Evolutionary conservation across 345 rosid species (phyloP), one percentile per base, ranked within the genome.

Genomic region (Eucalyptus virginea): DNA sequence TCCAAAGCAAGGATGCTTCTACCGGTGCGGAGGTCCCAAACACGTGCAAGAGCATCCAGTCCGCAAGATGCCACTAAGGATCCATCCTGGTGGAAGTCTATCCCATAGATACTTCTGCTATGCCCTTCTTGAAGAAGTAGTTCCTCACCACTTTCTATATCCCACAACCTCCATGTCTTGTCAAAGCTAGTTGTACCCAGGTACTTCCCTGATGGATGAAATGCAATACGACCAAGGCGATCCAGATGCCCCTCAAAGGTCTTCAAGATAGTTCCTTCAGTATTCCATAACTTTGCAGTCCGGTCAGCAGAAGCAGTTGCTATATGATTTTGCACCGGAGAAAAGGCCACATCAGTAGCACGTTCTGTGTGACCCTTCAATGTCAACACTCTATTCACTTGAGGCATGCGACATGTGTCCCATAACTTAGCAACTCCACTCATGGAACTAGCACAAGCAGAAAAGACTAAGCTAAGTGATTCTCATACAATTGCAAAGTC

Each of bases 271-370:
- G 95, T 90, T 88, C 99, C 99, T 89, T 97, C 96, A 92, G 95
- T 91, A 87, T 89, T 95, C 99, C 99, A 98, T 94, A 98, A 87
- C 92, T 91, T 95, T 89, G 99, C 99, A 50, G 99, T 98, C 89
- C 97, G 94, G 91, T 98, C 99, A 94, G 99, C 99, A 47, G 99
- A 96, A 49, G 98, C 99, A 93, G 99, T 97, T 47, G 99, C 99
- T 90, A 97, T 89, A 90, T 72, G 92, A 91, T 94, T 92, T 88
- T 94, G 91, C 89, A 93, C 93, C 30, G 98, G 98, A 86, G 99
- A 98, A 92, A 98, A 98, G 51, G 94, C 94, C 88, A 98, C 96
- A 92, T 98, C 99, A 49, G 99, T 96, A 86, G 96, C 97, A 72
- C 98, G 98, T 92, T 96, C 99, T 42, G 93, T 94, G 94, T 98